Base-by-base conservation (phyloP, 2,329 filamentous ascomycete species). In the Ascochyta fabae region DNA sequence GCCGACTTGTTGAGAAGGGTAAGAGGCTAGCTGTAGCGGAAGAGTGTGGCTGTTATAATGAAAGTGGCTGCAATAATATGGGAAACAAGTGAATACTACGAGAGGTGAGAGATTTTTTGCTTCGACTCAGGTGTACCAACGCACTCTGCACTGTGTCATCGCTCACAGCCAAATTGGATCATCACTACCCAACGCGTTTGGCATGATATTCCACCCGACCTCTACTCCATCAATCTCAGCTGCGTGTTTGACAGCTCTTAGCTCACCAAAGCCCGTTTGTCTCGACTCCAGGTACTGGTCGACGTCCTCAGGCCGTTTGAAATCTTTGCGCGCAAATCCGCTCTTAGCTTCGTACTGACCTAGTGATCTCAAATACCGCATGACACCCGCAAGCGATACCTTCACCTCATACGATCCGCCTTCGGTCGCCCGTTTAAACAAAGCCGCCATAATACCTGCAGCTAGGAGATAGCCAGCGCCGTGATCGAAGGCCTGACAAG, bases 401-500 rank as follows among this genome's bases (percentile, higher is more conserved):
- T 83, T 74, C 0, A 86, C 80, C n/a, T 77, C 66, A 67, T 81
- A 86, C 0, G 78, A 75, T 0, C 81, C 80, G 1, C 81, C 81
- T 16, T 77, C 73, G 0, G 59, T 71, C 0, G 77, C 77, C 13
- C 79, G 76, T 45, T 76, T 77, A 55, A 83, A 81, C 4, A 86
- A 39, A 0, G 84, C 83, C 0, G 83, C 79, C 23, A 77, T 70
- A 2, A 86, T 77, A 0, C 84, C 83, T 0, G 82, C 72, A 0
- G 84, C 83, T 0, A 87, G 75, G 19, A 86, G 73, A 49, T 83
- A 86, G 0, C 84, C 84, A 0, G 77, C 77, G 0, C 78, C 81
- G 56, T 86, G 83, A 63, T 87, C 84, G 0, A 86, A 75, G 0
- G 80, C 83, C 67, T 86, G 84, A 49, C 80, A 84, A 0, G 84